Percentiles rank a stretch among this genome's conserved stretches.
phyloP scores from a whole-genome alignment of 192 early-diverging fungal genomes.

The Coemansia sp. region DNA sequence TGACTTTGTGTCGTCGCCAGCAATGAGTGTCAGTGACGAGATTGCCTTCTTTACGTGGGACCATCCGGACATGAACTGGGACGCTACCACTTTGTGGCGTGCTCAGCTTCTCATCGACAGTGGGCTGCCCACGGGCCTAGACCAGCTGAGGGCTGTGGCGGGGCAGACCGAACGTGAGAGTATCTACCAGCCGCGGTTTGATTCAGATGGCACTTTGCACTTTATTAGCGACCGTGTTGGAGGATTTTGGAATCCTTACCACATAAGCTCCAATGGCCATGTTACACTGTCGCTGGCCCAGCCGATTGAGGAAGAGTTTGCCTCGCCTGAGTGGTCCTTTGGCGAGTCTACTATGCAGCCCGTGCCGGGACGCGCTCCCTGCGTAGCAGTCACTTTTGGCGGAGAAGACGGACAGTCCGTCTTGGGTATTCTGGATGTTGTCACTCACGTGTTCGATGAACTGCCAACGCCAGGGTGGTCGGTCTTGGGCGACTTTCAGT shows the following conservation, averaged over 20 bases:
- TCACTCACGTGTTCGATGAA: constrained; percentile 30
- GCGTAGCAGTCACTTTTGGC: constrained; percentile 30
- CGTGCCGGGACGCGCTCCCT: constrained; percentile 17
- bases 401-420: constrained; percentile 12
- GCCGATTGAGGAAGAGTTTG: constrained; percentile 68
- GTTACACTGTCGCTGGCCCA: constrained; percentile 51
- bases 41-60: constrained; percentile 73
- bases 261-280: constrained; percentile 39
- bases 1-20: constrained; percentile 73
- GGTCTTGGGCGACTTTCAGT: constrained; percentile 27
- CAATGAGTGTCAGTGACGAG: constrained; percentile 58
- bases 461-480: constrained; percentile 49
- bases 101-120: constrained; percentile 26
- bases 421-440: constrained; percentile 40
- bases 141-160: constrained; percentile 25
- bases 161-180: constrained; percentile 32
- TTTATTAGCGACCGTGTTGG: constrained; percentile 66
- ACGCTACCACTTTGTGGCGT: constrained; percentile 64
- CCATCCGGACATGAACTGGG: constrained; percentile 84
- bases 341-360: constrained; percentile 50
- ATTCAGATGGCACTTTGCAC: constrained; percentile 61
- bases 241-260: constrained; percentile 77
- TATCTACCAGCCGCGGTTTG: constrained; percentile 69
- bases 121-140: constrained; percentile 6
- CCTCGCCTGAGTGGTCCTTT: constrained; percentile 61